Evolutionary conservation across 1,284 basidiomycete species (phyloP), one percentile per base, ranked within the genome.

Genomic region (Anthracocystis walkeri): DNA sequence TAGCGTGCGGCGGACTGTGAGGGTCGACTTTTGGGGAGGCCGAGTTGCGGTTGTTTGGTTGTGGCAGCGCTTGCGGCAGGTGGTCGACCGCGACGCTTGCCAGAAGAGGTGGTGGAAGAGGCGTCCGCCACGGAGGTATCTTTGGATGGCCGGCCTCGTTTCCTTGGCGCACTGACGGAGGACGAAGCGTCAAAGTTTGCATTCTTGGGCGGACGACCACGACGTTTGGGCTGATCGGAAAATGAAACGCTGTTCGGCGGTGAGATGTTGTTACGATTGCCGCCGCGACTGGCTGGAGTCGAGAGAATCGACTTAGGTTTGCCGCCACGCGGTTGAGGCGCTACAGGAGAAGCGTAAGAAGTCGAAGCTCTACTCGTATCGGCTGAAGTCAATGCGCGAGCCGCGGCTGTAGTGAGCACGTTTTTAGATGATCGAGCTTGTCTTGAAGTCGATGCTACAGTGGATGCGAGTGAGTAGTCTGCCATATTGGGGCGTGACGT

Each of bases 381-480:
- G 2, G 58, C 53, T 18, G 48, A 50, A 10, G 54, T 48, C 21
- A 71, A 44, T 12, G 68, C 68, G 2, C 54, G 54, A 42, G 58
- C 58, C 5, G 54, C 44, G 2, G 68, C 62, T 7, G 56, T 59
- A 2, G 67, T 69, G 23, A 69, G 57, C 5, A 46, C 18, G 14
- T 56, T 21, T 21, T 64, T 66, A 25, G 57, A 16, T 40, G 69
- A 58, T 12, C 64, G 52, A 18, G 56, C 59, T 16, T 53, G 60
- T 25, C 58, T 58, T 41, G 68, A 55, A 0, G 58, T 41, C 2
- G 54, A 18, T 3, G 55, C 57, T 2, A 54, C 16, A 2, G 65
- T 75, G 20, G 67, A 65, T 38, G 65, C 64, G 18, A 75, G 60
- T 7, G 73, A 75, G 40, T 61, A 31, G 42, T 69, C 51, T 14